Evolutionary conservation across 2,329 filamentous ascomycete species (phyloP), one percentile per base, ranked within the genome.

Genomic region (Curvularia hawaiiensis): DNA sequence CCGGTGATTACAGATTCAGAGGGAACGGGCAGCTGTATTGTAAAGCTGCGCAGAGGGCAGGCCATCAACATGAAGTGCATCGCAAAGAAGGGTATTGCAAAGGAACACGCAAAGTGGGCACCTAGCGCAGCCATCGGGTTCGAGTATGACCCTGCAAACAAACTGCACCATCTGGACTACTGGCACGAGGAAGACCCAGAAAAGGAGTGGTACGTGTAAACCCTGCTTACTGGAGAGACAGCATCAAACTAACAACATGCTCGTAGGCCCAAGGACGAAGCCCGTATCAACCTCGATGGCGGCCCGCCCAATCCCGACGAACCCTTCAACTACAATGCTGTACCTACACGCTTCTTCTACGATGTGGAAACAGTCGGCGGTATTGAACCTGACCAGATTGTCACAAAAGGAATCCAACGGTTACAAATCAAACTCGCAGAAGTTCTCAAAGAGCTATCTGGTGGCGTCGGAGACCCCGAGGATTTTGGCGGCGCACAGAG

Each of bases 101-200:
- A 99, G 82, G 95, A 99, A 77, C 95, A 99, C 78, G 91, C 95
- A 10, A 99, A 99, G 78, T 99, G 95, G 95, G 90, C 92, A 70
- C 93, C 95, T 2, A 94, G 91, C 35, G 85, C 92, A 40, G 95
- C 95, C 3, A 88, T 99, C 40, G 93, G 92, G 24, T 99, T 99
- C 75, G 95, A 99, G 78, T 99, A 99, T 77, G 95, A 99, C 75
- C 95, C 95, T 59, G 90, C 96, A 77, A 99, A 99, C 80, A 97
- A 96, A 79, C 82, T 99, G 64, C 86, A 89, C 65, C 95, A 99
- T 78, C 83, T 95, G 54, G 91, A 96, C 71, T 87, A 96, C 77
- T 99, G 95, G 95, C 97, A 92, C 75, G 95, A 99, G 81, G 85
- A 89, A 66, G 90, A 96, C 77, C 89, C 91, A 1, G 84, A 85